These are phyloP conservation scores for Suillus americanus DNA, from an alignment of 768 basidiomycete genomes.

Conservation along the genomic window DNA sequence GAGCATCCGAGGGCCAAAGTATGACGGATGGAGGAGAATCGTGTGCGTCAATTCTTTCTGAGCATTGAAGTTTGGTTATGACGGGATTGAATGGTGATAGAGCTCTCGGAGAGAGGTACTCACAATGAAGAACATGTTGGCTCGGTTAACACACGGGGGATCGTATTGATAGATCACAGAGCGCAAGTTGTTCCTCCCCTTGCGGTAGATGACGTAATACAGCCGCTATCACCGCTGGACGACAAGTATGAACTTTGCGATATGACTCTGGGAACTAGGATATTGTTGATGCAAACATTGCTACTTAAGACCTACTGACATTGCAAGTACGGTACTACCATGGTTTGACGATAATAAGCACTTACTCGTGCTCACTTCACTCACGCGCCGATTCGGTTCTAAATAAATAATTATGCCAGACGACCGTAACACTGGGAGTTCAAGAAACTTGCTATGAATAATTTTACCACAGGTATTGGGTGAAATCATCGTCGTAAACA, in stretches of 20 bases:
- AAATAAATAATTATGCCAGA: not conserved
- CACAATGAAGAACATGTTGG: constrained; percentile 70
- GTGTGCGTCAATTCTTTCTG: constrained; percentile 98
- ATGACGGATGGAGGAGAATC: constrained; percentile 95
- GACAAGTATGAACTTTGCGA: not conserved
- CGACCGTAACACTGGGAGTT: not conserved
- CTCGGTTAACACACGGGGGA: not conserved
- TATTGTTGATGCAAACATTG: not conserved
- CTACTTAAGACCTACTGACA: not conserved
- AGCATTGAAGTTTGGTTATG: constrained; percentile 6
- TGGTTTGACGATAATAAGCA: not conserved
- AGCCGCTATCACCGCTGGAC: not conserved
- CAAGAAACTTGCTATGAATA: not conserved
- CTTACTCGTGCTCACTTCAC: not conserved
- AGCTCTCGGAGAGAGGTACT: constrained; percentile 27
- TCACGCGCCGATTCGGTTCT: not conserved
- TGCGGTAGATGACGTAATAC: not conserved
- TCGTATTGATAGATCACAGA: not conserved
- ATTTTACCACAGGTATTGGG: not conserved
- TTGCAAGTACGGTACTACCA: not conserved
- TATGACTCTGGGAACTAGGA: not conserved
- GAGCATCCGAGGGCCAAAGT: constrained; percentile 95
- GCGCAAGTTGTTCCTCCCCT: not conserved
- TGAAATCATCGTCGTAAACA: not conserved
- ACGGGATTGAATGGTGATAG: not conserved